Base-by-base conservation (phyloP, 192 early-diverging fungal genomes). In the Pilaira anomala region DNA sequence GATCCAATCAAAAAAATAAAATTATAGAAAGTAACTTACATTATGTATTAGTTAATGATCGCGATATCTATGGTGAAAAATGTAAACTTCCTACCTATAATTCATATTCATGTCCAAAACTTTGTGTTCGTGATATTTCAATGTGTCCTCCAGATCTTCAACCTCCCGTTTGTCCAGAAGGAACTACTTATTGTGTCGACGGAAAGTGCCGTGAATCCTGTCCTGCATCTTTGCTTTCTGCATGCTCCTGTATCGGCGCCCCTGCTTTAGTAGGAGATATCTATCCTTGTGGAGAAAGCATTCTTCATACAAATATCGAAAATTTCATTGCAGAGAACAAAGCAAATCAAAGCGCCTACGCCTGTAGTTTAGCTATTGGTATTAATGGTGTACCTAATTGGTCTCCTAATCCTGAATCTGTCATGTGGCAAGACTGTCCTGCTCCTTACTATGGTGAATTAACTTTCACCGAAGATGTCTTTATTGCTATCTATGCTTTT, bases 111-210 rank as follows among this genome's bases (percentile, higher is more conserved):
- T 85, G 83, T 26, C 78, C 80, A 6, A 62, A 58, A 25, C 22
- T 85, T 7, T 85, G 83, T 53, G 83, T 85, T 2, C 52, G 66
- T 52, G 67, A 77, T 44, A 54, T 80, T 2, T 25, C 45, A 8
- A 53, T 73, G 45, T 85, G 80, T 41, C 80, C 80, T n/a, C 33
- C 41, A 18, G 33, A 40, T 14, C 19, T 63, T 16, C 60, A 49
- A n/a, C 73, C 13, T 24, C 36, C 14, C 16, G 48, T 48, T 30
- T 85, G 80, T 48, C 63, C 76, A n/a, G 13, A 25, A 33, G 79
- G 77, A 22, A 54, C 75, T 48, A 41, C 59, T 12, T 73, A 75
- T 24, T 85, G 83, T 45, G 69, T 74, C 12, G 83, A 85, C 55
- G 80, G 83, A 8, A 33, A 55, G 7, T 85, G 83, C 59, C 68